Conservation (phyloP, 345 rosid genomes). For the Populus deltoides region DNA sequence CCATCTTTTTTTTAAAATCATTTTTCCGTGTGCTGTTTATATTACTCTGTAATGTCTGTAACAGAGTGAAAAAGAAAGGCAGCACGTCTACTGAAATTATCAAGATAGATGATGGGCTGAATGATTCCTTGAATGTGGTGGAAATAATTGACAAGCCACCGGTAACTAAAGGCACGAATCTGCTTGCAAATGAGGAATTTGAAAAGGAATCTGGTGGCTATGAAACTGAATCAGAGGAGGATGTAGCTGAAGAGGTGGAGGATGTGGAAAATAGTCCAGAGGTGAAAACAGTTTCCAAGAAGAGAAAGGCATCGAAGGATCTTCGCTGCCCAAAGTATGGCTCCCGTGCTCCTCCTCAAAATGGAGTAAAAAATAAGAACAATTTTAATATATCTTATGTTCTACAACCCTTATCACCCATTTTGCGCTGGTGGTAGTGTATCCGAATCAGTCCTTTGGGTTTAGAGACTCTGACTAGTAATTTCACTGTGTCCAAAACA, state of each 20-base stretch:
- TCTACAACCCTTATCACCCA: background rate
- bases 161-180: slow-evolving; percentile 31
- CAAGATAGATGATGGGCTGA: slow-evolving; percentile 27
- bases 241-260: slow-evolving; percentile 25
- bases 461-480: background rate
- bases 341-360: background rate
- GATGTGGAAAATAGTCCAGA: slow-evolving; percentile 31
- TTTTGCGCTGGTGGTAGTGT: background rate
- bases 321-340: slow-evolving; percentile 62
- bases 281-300: slow-evolving; percentile 48
- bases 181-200: slow-evolving; percentile 68
- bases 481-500: background rate
- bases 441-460: background rate
- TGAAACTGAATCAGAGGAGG: slow-evolving; percentile 61
- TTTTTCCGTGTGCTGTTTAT: background rate
- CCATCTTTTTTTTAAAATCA: background rate
- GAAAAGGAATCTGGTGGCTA: slow-evolving; percentile 58
- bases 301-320: slow-evolving; percentile 66
- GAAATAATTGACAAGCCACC: slow-evolving; percentile 41
- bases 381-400: background rate
- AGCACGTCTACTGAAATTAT: slow-evolving; percentile 27
- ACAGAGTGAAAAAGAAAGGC: slow-evolving; percentile 66
- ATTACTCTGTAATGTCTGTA: background rate
- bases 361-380: background rate
- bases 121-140: slow-evolving; percentile 27